Conservation (phyloP, 495 filamentous ascomycete species). For the Cryomyces minteri region DNA sequence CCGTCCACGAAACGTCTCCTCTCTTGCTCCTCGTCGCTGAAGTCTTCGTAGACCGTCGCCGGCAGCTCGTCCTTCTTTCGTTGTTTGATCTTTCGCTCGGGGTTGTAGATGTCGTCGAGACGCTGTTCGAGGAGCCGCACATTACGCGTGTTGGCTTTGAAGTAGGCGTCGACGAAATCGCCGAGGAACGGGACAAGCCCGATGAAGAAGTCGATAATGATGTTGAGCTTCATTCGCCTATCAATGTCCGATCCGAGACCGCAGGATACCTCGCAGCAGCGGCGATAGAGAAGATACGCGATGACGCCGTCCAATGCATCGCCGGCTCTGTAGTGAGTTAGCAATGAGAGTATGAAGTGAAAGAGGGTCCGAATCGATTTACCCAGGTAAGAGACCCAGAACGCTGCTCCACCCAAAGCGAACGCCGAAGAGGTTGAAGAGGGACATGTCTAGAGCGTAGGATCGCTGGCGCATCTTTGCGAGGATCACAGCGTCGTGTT, state of each 20-base stretch:
- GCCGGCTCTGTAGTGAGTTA: too few species aligned
- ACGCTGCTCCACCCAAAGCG: constrained; percentile 17
- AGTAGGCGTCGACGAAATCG: constrained; percentile 51
- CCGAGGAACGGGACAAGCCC: constrained; percentile 76
- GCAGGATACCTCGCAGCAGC: constrained; percentile 50
- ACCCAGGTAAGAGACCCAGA: constrained; percentile 67
- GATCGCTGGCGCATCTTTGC: constrained; percentile 63
- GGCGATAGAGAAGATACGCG: constrained; percentile 48
- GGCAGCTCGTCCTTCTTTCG: constrained; percentile 14
- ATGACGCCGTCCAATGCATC: constrained; percentile 55
- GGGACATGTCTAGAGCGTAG: constrained; percentile 61
- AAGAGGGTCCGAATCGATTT: constrained; percentile 61
- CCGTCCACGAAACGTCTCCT: too few species aligned
- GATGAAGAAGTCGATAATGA: constrained; percentile 58
- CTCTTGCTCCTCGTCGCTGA: constrained; percentile 15
- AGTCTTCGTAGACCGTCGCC: constrained; percentile 21
- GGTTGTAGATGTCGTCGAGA: constrained; percentile 19
- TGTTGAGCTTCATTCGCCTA: constrained; percentile 56
- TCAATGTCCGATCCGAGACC: constrained; percentile 38
- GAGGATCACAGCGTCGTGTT: constrained; percentile 62
- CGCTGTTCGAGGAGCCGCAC: constrained; percentile 15
- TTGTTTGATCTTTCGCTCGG: constrained; percentile 2
- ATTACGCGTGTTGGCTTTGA: constrained; percentile 21
- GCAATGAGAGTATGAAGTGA: constrained; percentile 30
- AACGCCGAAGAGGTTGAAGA: constrained; percentile 55